These are phyloP conservation scores for Camellia lanceoleosa DNA, from an alignment of 148 eudicot genomes.

Conservation along the genomic window DNA sequence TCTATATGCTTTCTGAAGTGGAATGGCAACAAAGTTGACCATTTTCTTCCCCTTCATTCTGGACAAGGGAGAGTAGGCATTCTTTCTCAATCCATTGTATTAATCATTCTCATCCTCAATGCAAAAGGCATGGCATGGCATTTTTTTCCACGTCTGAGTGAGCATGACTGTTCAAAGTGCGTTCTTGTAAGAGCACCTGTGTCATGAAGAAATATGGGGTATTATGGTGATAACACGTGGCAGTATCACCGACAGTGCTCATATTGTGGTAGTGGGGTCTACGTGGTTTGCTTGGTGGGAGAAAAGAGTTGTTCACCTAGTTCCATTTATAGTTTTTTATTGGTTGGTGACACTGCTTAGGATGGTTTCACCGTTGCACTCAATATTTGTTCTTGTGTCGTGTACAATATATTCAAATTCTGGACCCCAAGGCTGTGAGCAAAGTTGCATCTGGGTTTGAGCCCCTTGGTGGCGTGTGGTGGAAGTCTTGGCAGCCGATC, in stretches of 20 bases:
- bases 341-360: too few relatives aligned
- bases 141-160: too few relatives aligned
- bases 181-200: neutral
- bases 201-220: neutral
- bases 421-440: neutral
- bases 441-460: neutral
- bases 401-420: neutral
- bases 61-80: neutral
- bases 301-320: too few relatives aligned
- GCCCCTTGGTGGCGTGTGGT: neutral
- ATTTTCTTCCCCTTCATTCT: neutral
- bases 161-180: too few relatives aligned
- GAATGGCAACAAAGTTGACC: neutral
- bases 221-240: too few relatives aligned
- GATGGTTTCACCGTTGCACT: too few relatives aligned
- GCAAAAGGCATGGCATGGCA: neutral
- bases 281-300: too few relatives aligned
- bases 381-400: neutral
- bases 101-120: neutral
- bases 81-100: neutral
- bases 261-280: too few relatives aligned
- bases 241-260: too few relatives aligned
- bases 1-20: neutral
- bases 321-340: too few relatives aligned
- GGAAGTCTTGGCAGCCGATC: neutral